A percentile compares a stretch with the other conserved stretches of the same genome.
These are phyloP conservation scores for Penicillium sp. DNA, from an alignment of 2,329 filamentous ascomycete genomes.

Conservation along the genomic window DNA sequence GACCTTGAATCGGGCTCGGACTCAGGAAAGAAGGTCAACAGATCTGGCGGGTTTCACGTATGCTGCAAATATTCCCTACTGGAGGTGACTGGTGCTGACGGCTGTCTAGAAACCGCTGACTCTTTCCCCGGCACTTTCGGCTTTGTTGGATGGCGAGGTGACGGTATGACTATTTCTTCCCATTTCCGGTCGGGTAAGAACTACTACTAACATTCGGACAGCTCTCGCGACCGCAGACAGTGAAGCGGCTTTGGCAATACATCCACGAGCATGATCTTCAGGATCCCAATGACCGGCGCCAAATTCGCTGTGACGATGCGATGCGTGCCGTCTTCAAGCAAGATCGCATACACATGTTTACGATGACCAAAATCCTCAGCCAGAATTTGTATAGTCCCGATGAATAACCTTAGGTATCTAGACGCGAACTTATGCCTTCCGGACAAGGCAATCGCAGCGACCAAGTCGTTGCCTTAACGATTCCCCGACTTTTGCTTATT, in stretches of 20 bases:
- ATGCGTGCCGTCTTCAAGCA: constrained; percentile 89
- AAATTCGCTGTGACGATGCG: constrained; percentile 83
- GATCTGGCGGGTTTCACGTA: constrained; percentile 84
- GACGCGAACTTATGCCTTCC: too few relatives aligned
- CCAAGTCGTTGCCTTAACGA: too few relatives aligned
- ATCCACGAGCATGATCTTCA: constrained; percentile 84
- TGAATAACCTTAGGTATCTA: too few relatives aligned
- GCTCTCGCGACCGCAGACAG: constrained; percentile 87
- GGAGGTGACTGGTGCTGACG: too few relatives aligned
- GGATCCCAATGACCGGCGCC: constrained; percentile 80
- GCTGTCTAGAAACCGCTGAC: too few relatives aligned
- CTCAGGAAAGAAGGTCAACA: constrained; percentile 54
- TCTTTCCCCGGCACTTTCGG: too few relatives aligned
- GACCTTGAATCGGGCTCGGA: constrained; percentile 59
- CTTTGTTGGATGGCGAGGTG: constrained; percentile 23
- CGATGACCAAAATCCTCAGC: constrained; percentile 94
- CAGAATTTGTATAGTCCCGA: constrained; percentile 80
- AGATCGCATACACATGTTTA: constrained; percentile 92
- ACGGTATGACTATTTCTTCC: too few relatives aligned
- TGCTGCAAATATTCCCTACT: too few relatives aligned
- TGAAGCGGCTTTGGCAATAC: constrained; percentile 93
- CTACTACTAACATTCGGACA: too few relatives aligned
- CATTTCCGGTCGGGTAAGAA: too few relatives aligned
- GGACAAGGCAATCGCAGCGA: too few relatives aligned
- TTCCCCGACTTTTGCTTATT: too few relatives aligned